A percentile compares a stretch with the other conserved stretches of the same genome.
Conservation (phyloP, 176 grass and related monocot species). For the Phoenix dactylifera region DNA sequence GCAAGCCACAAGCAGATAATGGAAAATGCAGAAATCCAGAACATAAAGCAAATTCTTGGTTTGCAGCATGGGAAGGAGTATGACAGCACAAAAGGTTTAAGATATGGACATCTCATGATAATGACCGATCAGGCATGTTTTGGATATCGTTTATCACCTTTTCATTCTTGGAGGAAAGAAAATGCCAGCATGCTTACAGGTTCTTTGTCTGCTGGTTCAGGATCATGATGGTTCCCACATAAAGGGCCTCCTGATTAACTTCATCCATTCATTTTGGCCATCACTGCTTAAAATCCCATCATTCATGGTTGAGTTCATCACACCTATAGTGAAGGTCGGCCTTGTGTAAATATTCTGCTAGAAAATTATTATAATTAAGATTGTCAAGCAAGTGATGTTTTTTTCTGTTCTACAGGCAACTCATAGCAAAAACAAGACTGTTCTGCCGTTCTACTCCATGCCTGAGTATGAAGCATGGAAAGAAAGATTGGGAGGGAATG, state of each 20-base stretch:
- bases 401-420: slow-evolving; percentile 41
- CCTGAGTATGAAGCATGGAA: slow-evolving; percentile 87
- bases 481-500: slow-evolving; percentile 36
- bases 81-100: slow-evolving; percentile 55
- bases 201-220: slow-evolving; percentile 17
- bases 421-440: slow-evolving; percentile 24
- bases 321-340: slow-evolving; percentile 77
- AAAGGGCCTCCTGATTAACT: slow-evolving; percentile 82
- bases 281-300: slow-evolving; percentile 70
- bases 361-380: not conserved
- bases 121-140: slow-evolving; percentile 89
- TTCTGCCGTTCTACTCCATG: slow-evolving; percentile 63
- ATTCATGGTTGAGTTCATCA: slow-evolving; percentile 86
- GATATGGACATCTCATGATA: slow-evolving; percentile 99
- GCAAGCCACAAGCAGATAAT: slow-evolving; percentile 72
- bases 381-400: not conserved
- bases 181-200: not conserved
- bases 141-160: slow-evolving; percentile 25
- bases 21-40: slow-evolving; percentile 82
- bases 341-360: not conserved
- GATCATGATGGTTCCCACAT: slow-evolving; percentile 95
- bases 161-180: not conserved
- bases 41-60: slow-evolving; percentile 85
- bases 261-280: slow-evolving; percentile 80
- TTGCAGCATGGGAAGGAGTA: slow-evolving; percentile 82